phyloP scores from a whole-genome alignment of 1,284 basidiomycete genomes.

The Heterobasidion annosum region DNA sequence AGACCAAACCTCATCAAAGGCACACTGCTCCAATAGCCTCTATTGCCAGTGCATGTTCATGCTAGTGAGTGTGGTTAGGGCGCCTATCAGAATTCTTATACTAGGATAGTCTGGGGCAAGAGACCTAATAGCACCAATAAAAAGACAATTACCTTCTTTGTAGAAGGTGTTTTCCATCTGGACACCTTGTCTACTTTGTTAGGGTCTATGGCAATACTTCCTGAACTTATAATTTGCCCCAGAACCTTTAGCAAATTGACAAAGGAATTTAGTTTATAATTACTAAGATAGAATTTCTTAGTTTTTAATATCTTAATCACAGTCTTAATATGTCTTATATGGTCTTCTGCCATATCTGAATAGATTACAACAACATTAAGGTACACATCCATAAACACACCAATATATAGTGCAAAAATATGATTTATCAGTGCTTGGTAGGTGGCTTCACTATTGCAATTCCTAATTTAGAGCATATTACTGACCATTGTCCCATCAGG shows the following conservation, averaged over 20 bases:
- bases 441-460: slow-evolving; percentile 25
- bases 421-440: slow-evolving; percentile 26
- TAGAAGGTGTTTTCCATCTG: slow-evolving; percentile 21
- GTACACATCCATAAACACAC: slow-evolving; percentile 19
- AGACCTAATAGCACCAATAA: slow-evolving; percentile 18
- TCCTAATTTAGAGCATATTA: slow-evolving; percentile 25
- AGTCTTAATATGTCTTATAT: slow-evolving; percentile 16
- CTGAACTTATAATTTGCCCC: slow-evolving; percentile 19
- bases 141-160: slow-evolving; percentile 12
- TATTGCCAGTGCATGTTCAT: slow-evolving; percentile 11
- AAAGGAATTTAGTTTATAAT: slow-evolving; percentile 21
- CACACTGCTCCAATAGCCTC: slow-evolving; percentile 16
- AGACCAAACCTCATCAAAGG: slow-evolving; percentile 19
- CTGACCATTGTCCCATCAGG: slow-evolving; percentile 28
- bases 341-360: slow-evolving; percentile 16
- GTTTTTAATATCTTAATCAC: slow-evolving; percentile 15
- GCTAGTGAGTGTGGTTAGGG: slow-evolving; percentile 10
- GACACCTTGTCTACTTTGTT: slow-evolving; percentile 19
- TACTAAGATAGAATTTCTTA: slow-evolving; percentile 16
- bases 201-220: slow-evolving; percentile 22
- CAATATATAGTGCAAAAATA: slow-evolving; percentile 19
- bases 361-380: slow-evolving; percentile 24
- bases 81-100: slow-evolving; percentile 15
- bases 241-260: slow-evolving; percentile 16
- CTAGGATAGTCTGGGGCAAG: slow-evolving; percentile 12